phyloP scores from a whole-genome alignment of 2,329 filamentous ascomycete species.

The Xylaria sp. region DNA sequence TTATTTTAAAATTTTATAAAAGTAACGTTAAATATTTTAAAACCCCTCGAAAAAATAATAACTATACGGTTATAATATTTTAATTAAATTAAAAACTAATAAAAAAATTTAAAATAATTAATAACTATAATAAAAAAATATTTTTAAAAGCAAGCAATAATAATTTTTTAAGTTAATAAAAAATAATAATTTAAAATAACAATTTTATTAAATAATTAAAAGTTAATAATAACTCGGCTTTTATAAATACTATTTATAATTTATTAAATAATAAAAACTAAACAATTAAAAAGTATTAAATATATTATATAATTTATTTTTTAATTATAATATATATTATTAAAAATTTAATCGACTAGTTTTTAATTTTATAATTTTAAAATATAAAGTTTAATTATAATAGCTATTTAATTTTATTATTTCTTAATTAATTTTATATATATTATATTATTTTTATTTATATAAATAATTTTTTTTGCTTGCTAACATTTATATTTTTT shows the following conservation, averaged over 20 bases:
- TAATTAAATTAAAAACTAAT: conserved; percentile 4
- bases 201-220: background rate
- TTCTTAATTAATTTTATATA: background rate
- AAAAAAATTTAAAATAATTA: conserved; percentile 8
- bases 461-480: conserved; percentile 3
- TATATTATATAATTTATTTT: too few species aligned
- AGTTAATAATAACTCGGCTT: background rate
- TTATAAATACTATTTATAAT: background rate
- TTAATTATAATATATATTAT: conserved; percentile 6
- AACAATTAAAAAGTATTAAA: too few species aligned
- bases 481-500: background rate
- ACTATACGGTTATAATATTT: conserved; percentile 1
- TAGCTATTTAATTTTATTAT: background rate
- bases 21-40: too few species aligned
- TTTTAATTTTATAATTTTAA: background rate
- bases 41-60: too few species aligned
- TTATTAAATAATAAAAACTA: too few species aligned
- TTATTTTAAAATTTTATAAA: too few species aligned
- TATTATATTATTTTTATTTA: conserved; percentile 10
- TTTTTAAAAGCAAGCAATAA: background rate
- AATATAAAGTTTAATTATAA: background rate
- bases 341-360: background rate
- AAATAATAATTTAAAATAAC: too few species aligned
- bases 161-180: background rate
- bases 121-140: background rate